Percentiles rank a stretch among this genome's conserved stretches.
Evolutionary conservation across 345 rosid species (phyloP).

Genomic region (Limnanthes douglasii): DNA sequence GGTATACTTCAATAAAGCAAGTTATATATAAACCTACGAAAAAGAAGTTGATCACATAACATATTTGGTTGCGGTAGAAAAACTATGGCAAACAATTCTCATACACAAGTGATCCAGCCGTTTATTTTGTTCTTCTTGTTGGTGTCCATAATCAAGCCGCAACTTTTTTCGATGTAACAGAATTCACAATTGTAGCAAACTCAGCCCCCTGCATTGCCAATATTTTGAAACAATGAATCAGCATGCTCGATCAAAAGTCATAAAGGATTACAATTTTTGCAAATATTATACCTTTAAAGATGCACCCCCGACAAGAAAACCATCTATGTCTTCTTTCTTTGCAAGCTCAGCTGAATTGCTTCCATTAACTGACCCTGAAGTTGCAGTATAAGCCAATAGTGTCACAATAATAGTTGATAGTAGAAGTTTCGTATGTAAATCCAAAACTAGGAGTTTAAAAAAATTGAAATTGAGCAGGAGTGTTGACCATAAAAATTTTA

Average conservation of each 20-base stretch:
- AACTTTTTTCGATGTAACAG: constrained; percentile 77
- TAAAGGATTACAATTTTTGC: neutral
- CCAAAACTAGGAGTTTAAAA: too few species aligned
- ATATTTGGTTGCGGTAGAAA: too few species aligned
- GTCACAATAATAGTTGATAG: too few species aligned
- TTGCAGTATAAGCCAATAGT: too few species aligned
- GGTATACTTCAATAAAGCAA: too few species aligned
- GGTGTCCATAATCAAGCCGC: constrained; percentile 43
- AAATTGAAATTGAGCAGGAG: constrained; percentile 1
- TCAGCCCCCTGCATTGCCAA: constrained; percentile 66
- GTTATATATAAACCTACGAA: too few species aligned
- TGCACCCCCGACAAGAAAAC: constrained; percentile 98
- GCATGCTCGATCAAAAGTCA: neutral
- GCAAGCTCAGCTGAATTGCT: constrained; percentile 87
- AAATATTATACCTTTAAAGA: constrained; percentile 81
- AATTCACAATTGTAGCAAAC: constrained; percentile 89
- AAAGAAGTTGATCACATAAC: too few species aligned
- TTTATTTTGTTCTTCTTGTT: too few species aligned
- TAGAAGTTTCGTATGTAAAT: too few species aligned
- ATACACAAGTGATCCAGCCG: too few species aligned
- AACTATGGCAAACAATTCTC: too few species aligned
- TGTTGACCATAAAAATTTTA: too few species aligned
- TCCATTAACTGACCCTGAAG: constrained; percentile 97
- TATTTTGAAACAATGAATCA: constrained; percentile 1
- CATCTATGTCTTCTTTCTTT: constrained; percentile 93